These are phyloP conservation scores for Fusarium haematococcum DNA, from an alignment of 2,329 filamentous ascomycete species.

Conservation along the genomic window DNA sequence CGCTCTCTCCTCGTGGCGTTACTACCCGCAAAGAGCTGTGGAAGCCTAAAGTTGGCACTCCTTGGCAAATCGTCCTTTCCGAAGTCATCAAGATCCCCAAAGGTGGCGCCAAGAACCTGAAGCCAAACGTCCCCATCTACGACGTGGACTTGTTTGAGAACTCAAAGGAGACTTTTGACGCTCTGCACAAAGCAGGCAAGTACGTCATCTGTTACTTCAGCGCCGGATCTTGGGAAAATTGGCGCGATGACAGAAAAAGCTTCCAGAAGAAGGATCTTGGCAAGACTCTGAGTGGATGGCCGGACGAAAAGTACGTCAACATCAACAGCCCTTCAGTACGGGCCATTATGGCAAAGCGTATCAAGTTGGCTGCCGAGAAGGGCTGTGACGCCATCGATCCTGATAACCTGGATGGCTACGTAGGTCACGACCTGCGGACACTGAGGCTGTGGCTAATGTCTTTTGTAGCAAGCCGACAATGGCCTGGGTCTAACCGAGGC, in stretches of 20 bases:
- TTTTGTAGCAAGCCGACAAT: constrained; percentile 65
- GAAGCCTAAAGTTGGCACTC: constrained; percentile 63
- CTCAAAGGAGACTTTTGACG: constrained; percentile 55
- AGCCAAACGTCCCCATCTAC: constrained; percentile 63
- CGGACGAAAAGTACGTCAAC: constrained; percentile 75
- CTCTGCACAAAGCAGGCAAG: constrained; percentile 67
- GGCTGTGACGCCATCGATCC: constrained; percentile 78
- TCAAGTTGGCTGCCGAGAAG: constrained; percentile 70
- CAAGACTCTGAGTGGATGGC: constrained; percentile 71
- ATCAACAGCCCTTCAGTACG: constrained; percentile 69
- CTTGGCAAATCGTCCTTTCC: constrained; percentile 73
- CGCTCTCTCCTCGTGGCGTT: neutral
- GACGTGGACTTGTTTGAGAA: constrained; percentile 69
- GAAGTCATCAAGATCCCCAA: constrained; percentile 57
- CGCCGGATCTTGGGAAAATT: constrained; percentile 75
- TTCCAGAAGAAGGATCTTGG: constrained; percentile 70
- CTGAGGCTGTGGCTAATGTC: neutral
- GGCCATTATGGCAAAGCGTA: constrained; percentile 71
- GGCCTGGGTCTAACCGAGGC: constrained; percentile 68
- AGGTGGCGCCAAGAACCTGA: constrained; percentile 44
- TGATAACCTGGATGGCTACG: constrained; percentile 77
- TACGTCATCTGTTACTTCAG: constrained; percentile 82
- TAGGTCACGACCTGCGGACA: constrained; percentile 46
- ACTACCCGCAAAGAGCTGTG: constrained; percentile 53
- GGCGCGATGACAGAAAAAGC: constrained; percentile 66